Conservation (phyloP, 495 filamentous ascomycete genomes). For the Collariella sp. region DNA sequence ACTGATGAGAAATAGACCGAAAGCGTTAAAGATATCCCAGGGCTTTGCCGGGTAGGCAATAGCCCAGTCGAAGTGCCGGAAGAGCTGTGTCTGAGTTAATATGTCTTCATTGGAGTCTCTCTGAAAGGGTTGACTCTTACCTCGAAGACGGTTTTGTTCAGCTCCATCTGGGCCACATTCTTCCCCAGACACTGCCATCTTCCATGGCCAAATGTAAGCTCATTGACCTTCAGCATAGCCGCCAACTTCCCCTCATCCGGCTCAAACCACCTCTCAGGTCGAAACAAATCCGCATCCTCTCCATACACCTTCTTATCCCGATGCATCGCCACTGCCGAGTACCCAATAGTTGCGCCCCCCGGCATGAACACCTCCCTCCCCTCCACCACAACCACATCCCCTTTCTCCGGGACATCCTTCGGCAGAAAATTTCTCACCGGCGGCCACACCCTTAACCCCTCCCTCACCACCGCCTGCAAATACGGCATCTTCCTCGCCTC, state of each 20-base stretch:
- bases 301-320: slow-evolving; percentile 35
- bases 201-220: slow-evolving; percentile 32
- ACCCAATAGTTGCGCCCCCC: slow-evolving; percentile 40
- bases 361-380: slow-evolving; percentile 45
- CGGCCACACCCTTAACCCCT: slow-evolving; percentile 40
- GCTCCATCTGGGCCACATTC: slow-evolving; percentile 30
- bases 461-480: slow-evolving; percentile 42
- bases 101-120: not conserved
- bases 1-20: slow-evolving; percentile 11
- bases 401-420: slow-evolving; percentile 38
- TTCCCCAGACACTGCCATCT: slow-evolving; percentile 34
- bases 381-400: slow-evolving; percentile 34
- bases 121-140: slow-evolving; percentile 18
- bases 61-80: slow-evolving; percentile 43
- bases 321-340: slow-evolving; percentile 24
- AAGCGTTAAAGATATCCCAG: slow-evolving; percentile 16
- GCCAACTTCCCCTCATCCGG: slow-evolving; percentile 13
- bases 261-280: slow-evolving; percentile 50
- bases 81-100: slow-evolving; percentile 25
- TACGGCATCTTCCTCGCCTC: slow-evolving; percentile 41
- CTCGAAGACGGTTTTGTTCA: slow-evolving; percentile 47
- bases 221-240: slow-evolving; percentile 13
- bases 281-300: slow-evolving; percentile 37
- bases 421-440: slow-evolving; percentile 28
- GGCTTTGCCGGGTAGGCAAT: slow-evolving; percentile 38